Evolutionary conservation across 257 asterid genomes (phyloP), one percentile per base, ranked within the genome.

Genomic region (Ilex asprella): DNA sequence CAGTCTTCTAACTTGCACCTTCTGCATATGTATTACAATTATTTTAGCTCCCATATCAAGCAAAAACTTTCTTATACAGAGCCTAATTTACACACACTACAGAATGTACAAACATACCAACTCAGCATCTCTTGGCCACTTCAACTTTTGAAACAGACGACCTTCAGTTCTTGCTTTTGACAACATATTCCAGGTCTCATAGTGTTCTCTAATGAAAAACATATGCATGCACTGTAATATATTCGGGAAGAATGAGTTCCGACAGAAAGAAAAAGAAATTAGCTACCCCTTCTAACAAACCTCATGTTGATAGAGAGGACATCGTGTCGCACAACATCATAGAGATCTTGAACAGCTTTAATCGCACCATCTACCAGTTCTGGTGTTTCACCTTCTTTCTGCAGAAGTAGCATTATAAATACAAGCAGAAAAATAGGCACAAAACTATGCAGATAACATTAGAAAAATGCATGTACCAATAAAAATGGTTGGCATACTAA

Each of bases 311-410:
- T 61, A 68, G 77, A 71, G 44, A 92, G 83, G 31, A 89, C 83
- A 74, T 92, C 99, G 65, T 10, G 72, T 54, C 82, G 93, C 95
- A 92, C 80, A 72, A 87, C 95, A 79, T 92, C 99, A 79, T 92
- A 89, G n/a, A 92, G 90, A 82, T 92, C 99, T 65, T 83, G 89
- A 51, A 89, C 51, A 61, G 99, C 95, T 75, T 89, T 89, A 59
- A 89, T 87, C 65, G 96, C 97, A 67, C 99, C 96, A 61, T 83
- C 69, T 79, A 83, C 91, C 12, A 86, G 88, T 69, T 85, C 96
- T 21, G 95, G 84, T 58, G 96, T 73, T 16, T 72, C 84, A 53
- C 86, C 95, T 71, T 78, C 78, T 77, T 78, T 92, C 99, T 92
- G 86, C 71, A 63, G 21, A 53, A 67, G 56, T 76, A 12, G 66